Percentiles rank a stretch among this genome's conserved stretches.
Evolutionary conservation across 306 rosid genomes (phyloP).

Genomic region (Prunus mume): DNA sequence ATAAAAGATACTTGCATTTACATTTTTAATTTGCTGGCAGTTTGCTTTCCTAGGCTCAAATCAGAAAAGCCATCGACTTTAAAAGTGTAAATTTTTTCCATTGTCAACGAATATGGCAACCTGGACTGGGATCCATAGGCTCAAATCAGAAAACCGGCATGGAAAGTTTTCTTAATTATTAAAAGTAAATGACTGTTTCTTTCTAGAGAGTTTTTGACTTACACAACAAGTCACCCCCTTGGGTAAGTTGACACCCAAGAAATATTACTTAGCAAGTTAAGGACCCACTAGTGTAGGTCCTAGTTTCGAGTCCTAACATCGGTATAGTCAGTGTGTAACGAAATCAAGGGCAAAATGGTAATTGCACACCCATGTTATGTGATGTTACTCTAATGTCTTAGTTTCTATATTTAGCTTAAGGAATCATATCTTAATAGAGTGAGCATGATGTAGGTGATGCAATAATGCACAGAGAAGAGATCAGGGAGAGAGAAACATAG

Average conservation of each 20-base stretch:
- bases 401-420: not conserved
- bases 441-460: not conserved
- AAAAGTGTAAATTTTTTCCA: not conserved
- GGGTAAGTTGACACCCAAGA: slow-evolving; percentile 24
- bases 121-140: slow-evolving; percentile 24
- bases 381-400: not conserved
- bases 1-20: not conserved
- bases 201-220: slow-evolving; percentile 32
- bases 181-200: not conserved
- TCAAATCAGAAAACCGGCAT: slow-evolving; percentile 14
- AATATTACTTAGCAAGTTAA: not conserved
- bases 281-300: no score
- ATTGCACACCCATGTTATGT: not conserved
- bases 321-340: no score
- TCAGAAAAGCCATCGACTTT: not conserved
- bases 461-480: not conserved
- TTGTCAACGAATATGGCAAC: slow-evolving; percentile 13
- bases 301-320: accelerated
- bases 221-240: slow-evolving; percentile 35
- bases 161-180: slow-evolving; percentile 9
- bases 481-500: slow-evolving; percentile 23
- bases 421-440: not conserved
- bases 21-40: not conserved
- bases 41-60: not conserved
- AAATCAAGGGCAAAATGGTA: not conserved